These are phyloP conservation scores for Blastobotrys apis DNA, from an alignment of 1,139 yeast genomes.

Conservation along the genomic window DNA sequence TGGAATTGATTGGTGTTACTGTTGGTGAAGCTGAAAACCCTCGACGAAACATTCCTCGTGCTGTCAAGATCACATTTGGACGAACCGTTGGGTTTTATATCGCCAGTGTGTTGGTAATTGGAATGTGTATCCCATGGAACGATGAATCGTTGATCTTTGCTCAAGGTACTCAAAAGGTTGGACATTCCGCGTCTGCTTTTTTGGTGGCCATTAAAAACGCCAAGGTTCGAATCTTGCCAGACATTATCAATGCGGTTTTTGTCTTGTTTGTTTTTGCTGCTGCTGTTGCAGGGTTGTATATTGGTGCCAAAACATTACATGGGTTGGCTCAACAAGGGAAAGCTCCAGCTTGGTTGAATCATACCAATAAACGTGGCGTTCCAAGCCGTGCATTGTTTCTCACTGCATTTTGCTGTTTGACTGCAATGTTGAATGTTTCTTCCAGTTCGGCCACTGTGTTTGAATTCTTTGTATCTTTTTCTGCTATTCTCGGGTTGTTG, in stretches of 20 bases:
- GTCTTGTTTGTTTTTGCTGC: conserved; percentile 67
- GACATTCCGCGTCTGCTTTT: conserved; percentile 61
- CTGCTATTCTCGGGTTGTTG: conserved; percentile 51
- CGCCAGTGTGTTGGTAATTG: conserved; percentile 45
- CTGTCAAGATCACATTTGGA: conserved; percentile 69
- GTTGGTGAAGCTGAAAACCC: conserved; percentile 83
- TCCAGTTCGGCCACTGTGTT: conserved; percentile 44
- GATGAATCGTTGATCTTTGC: conserved; percentile 24
- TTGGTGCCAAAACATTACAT: conserved; percentile 64
- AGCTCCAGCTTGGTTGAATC: conserved; percentile 58
- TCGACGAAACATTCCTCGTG: conserved; percentile 64
- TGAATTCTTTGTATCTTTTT: conserved; percentile 51
- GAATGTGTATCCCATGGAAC: conserved; percentile 44
- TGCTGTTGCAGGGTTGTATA: conserved; percentile 67
- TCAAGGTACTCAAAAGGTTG: conserved; percentile 38
- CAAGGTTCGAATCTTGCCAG: conserved; percentile 56
- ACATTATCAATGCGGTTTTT: conserved; percentile 64
- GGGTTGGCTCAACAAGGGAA: conserved; percentile 58
- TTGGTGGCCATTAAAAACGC: conserved; percentile 59
- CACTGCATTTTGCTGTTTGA: conserved; percentile 46
- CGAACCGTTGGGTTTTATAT: conserved; percentile 49
- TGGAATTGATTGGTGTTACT: conserved; percentile 68
- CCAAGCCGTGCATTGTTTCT: conserved; percentile 51
- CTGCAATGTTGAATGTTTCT: conserved; percentile 53
- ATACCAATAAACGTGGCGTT: conserved; percentile 61